These are phyloP conservation scores for Lentithecium fluviatile DNA, from an alignment of 495 filamentous ascomycete genomes.

Conservation along the genomic window DNA sequence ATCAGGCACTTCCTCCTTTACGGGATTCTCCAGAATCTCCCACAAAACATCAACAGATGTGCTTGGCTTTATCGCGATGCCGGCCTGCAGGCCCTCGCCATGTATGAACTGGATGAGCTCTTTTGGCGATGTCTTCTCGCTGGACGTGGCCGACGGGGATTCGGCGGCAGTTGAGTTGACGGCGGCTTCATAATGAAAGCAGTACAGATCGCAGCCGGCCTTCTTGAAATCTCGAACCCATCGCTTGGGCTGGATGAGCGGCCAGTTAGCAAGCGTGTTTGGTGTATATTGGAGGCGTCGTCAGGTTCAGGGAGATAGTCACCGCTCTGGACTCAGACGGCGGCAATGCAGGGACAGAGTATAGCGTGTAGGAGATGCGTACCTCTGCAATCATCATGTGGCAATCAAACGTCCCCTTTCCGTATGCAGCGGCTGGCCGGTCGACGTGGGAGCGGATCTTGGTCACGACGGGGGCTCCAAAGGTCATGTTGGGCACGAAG, in stretches of 20 bases:
- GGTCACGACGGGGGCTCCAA: conserved; percentile 89
- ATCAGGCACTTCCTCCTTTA: conserved; percentile 79
- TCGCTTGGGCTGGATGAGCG: conserved; percentile 73
- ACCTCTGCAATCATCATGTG: conserved; percentile 99
- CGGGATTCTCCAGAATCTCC: conserved; percentile 72
- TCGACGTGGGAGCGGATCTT: conserved; percentile 86
- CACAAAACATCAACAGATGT: conserved; percentile 88
- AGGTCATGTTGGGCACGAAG: conserved; percentile 98
- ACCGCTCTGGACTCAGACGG: conserved; percentile 5
- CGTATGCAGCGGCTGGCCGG: conserved; percentile 54
- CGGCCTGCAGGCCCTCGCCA: conserved; percentile 81
- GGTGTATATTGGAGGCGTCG: conserved; percentile 31
- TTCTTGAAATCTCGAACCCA: conserved; percentile 94
- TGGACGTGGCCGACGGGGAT: conserved; percentile 64
- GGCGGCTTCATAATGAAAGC: conserved; percentile 99
- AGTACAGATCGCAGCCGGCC: conserved; percentile 95
- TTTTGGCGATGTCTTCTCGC: conserved; percentile 69
- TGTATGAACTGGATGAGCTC: conserved; percentile 90
- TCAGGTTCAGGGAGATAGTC: background rate
- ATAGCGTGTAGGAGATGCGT: conserved; percentile 24
- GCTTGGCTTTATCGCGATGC: conserved; percentile 92
- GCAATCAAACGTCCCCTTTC: conserved; percentile 93
- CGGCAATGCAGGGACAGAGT: conserved; percentile 24
- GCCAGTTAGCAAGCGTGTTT: conserved; percentile 19
- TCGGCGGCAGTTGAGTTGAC: conserved; percentile 78